These are phyloP conservation scores for Sicyos baderoa DNA, from an alignment of 306 rosid genomes.

Conservation along the genomic window DNA sequence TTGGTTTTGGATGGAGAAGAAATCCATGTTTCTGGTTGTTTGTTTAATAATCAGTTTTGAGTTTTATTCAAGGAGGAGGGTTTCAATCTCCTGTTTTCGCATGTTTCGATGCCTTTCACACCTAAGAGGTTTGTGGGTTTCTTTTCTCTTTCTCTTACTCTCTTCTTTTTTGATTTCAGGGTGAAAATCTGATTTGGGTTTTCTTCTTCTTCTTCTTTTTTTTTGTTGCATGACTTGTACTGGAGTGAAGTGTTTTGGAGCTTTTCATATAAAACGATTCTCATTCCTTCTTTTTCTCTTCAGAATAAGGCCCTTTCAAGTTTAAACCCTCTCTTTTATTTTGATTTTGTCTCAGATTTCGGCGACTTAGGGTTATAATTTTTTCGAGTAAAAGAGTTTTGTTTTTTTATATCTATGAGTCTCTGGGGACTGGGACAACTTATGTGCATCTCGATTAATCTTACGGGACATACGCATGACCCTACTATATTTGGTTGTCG, in stretches of 20 bases:
- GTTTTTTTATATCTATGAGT: too few relatives aligned
- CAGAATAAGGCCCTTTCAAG: constrained; percentile 71
- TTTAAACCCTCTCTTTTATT: constrained; percentile 19
- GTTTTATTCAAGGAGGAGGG: too few relatives aligned
- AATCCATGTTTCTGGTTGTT: too few relatives aligned
- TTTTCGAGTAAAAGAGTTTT: background rate
- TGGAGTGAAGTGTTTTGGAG: constrained; percentile 55
- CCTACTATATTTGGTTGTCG: too few relatives aligned
- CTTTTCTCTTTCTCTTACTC: background rate
- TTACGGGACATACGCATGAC: too few relatives aligned
- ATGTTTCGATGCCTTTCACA: constrained; percentile 85
- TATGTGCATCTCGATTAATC: too few relatives aligned
- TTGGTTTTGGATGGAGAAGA: too few relatives aligned
- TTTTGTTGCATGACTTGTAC: constrained; percentile 57
- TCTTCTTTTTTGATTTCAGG: background rate
- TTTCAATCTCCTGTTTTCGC: constrained; percentile 23
- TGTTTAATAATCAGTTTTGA: too few relatives aligned
- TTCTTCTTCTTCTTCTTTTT: background rate
- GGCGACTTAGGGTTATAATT: background rate
- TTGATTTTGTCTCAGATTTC: background rate
- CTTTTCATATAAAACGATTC: constrained; percentile 55
- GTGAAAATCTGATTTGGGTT: background rate
- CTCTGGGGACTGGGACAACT: too few relatives aligned
- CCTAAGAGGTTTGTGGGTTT: constrained; percentile 44
- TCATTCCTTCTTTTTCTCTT: constrained; percentile 49